Base-by-base conservation (phyloP, 345 rosid species). In the Eucalyptus globulus region DNA sequence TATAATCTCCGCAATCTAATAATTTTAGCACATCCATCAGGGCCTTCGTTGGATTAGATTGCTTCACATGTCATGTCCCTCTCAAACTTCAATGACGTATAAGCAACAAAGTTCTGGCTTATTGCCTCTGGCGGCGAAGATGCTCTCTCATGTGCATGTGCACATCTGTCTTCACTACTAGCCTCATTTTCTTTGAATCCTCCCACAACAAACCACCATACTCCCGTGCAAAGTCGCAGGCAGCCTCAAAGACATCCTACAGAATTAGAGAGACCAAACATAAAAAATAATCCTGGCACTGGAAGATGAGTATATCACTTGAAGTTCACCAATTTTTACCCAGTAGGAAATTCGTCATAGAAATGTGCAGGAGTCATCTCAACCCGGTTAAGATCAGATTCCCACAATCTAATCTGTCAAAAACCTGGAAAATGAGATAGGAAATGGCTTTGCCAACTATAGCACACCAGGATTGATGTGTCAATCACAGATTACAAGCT, bases 321-420 rank as follows among this genome's bases (percentile, higher is more conserved):
- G 69, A 90, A 89, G 91, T 31, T 88, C 34, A 56, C 15, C 5
- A 37, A 51, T 27, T 60, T 87, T 91, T 95, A 97, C 99, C 94
- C 94, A 5, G 99, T 92, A 65, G 98, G 99, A 91, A 98, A 98
- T 89, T 96, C 99, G 40, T 97, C 98, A 65, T 95, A 96, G 89
- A 94, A 91, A 92, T 98, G 95, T 12, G 97, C 93, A 65, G 94
- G 95, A 12, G 95, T 94, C 95, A 92, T 95, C 94, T 98, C 99
- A 56, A 96, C 97, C 92, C 99, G 94, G 90, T 98, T 96, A 89
- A 98, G 89, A 93, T 98, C 99, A 14, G 96, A 43, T 93, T 98
- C 99, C 99, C 99, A 98, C 88, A 97, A 93, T 93, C 99, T 94
- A 92, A 98, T 97, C 99, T 98, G 93, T 60, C 90, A 90, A 11